These are phyloP conservation scores for Phialemoniopsis sp. DNA, from an alignment of 2,329 filamentous ascomycete genomes.

Conservation along the genomic window DNA sequence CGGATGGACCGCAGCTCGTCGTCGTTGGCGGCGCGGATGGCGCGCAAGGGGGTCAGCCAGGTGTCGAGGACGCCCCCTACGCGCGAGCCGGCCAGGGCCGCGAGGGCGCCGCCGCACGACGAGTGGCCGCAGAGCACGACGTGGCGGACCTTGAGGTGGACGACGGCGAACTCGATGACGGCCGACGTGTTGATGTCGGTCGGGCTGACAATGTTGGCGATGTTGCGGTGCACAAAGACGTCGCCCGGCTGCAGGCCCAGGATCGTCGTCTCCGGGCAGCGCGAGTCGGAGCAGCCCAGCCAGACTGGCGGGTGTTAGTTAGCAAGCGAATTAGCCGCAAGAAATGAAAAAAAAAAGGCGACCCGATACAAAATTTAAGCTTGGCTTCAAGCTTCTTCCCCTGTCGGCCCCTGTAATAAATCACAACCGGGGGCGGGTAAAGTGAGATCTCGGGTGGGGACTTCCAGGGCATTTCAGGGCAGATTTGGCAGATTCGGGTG, in stretches of 20 bases:
- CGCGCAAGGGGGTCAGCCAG: slow-evolving; percentile 49
- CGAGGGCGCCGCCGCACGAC: slow-evolving; percentile 62
- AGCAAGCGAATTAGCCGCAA: neutral
- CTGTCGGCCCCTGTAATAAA: neutral
- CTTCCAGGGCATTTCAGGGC: too few species aligned
- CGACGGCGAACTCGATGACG: slow-evolving; percentile 78
- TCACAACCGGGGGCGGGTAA: neutral
- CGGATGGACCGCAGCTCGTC: slow-evolving; percentile 51
- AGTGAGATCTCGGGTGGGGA: neutral
- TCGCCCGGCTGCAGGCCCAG: slow-evolving; percentile 76
- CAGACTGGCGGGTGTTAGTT: slow-evolving; percentile 51
- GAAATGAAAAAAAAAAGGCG: neutral
- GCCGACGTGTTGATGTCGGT: slow-evolving; percentile 71
- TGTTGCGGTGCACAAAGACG: slow-evolving; percentile 87
- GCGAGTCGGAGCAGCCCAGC: slow-evolving; percentile 84
- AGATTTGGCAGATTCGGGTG: too few species aligned
- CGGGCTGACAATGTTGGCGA: slow-evolving; percentile 75
- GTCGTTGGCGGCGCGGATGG: slow-evolving; percentile 38
- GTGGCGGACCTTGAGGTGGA: slow-evolving; percentile 66
- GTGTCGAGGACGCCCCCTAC: slow-evolving; percentile 51
- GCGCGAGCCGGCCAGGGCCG: slow-evolving; percentile 43
- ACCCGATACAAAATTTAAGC: too few species aligned
- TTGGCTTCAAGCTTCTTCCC: neutral
- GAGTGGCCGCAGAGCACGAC: slow-evolving; percentile 69
- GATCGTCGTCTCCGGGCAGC: slow-evolving; percentile 79